Conservation (phyloP, 768 basidiomycete genomes). For the Cyclocybe aegerita region DNA sequence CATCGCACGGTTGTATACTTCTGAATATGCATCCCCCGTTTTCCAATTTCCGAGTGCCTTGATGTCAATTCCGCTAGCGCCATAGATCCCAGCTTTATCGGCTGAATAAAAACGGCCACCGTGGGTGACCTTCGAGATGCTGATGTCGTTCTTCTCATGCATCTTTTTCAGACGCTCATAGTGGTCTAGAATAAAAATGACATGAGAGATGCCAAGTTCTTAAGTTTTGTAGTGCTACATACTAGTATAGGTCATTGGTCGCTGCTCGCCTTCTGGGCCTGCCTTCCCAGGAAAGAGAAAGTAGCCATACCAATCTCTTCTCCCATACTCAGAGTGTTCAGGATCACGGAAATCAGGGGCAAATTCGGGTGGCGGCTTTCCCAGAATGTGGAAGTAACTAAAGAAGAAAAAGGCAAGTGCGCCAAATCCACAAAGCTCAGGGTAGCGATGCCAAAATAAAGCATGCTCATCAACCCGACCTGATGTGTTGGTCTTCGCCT, state of each 20-base stretch:
- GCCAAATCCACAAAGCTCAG: slow-evolving; percentile 28
- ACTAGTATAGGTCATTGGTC: too few relatives aligned
- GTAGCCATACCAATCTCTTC: slow-evolving; percentile 29
- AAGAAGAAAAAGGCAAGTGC: slow-evolving; percentile 27
- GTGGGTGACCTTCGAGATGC: slow-evolving; percentile 29
- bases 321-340: slow-evolving; percentile 23
- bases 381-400: slow-evolving; percentile 27
- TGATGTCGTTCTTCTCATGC: slow-evolving; percentile 21
- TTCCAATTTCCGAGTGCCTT: slow-evolving; percentile 34
- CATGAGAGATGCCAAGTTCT: too few relatives aligned
- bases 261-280: too few relatives aligned
- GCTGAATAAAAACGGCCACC: slow-evolving; percentile 27
- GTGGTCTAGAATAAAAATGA: too few relatives aligned
- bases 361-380: slow-evolving; percentile 18
- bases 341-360: slow-evolving; percentile 24
- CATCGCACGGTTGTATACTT: slow-evolving; percentile 27
- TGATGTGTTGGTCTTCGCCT: slow-evolving; percentile 29
- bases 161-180: slow-evolving; percentile 21
- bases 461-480: slow-evolving; percentile 31
- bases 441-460: slow-evolving; percentile 23
- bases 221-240: too few relatives aligned
- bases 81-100: slow-evolving; percentile 23
- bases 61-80: slow-evolving; percentile 21
- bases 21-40: slow-evolving; percentile 20
- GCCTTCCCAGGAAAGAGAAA: slow-evolving; percentile 23